Conservation (phyloP, 2,329 filamentous ascomycete genomes). For the Zymoseptoria ardabiliae region DNA sequence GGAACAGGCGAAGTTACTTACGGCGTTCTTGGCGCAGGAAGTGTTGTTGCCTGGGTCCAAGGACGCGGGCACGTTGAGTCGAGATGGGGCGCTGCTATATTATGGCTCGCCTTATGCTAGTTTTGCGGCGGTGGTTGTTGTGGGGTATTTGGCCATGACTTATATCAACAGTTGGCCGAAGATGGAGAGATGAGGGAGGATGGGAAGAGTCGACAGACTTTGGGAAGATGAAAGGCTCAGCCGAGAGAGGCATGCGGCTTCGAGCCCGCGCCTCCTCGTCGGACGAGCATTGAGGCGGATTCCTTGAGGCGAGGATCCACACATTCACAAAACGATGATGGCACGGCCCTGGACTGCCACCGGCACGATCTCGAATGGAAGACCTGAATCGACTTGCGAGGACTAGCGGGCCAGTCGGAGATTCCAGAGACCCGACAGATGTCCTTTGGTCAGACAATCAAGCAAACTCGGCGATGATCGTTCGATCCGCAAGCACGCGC, state of each 20-base stretch:
- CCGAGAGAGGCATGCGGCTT: background rate
- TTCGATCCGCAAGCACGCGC: too few relatives aligned
- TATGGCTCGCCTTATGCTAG: constrained; percentile 24
- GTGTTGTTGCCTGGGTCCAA: constrained; percentile 17
- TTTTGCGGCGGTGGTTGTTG: constrained; percentile 25
- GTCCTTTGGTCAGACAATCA: too few relatives aligned
- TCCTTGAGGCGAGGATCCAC: too few relatives aligned
- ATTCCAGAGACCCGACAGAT: too few relatives aligned
- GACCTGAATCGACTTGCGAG: too few relatives aligned
- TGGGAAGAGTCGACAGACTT: background rate
- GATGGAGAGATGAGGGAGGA: constrained; percentile 34
- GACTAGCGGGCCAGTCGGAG: too few relatives aligned
- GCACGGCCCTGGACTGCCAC: too few relatives aligned
- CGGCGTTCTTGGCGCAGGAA: constrained; percentile 24
- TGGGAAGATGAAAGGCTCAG: background rate
- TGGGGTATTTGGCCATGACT: constrained; percentile 26
- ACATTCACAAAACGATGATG: too few relatives aligned
- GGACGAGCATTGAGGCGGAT: too few relatives aligned
- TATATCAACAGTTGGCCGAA: constrained; percentile 36
- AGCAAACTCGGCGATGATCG: too few relatives aligned
- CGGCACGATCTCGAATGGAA: too few relatives aligned
- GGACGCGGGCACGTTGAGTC: background rate
- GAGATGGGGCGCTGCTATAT: constrained; percentile 15
- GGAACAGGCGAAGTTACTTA: constrained; percentile 27
- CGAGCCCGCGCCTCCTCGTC: too few relatives aligned